Base-by-base conservation (phyloP, 192 early-diverging fungal genomes). In the Coemansia sp. region DNA sequence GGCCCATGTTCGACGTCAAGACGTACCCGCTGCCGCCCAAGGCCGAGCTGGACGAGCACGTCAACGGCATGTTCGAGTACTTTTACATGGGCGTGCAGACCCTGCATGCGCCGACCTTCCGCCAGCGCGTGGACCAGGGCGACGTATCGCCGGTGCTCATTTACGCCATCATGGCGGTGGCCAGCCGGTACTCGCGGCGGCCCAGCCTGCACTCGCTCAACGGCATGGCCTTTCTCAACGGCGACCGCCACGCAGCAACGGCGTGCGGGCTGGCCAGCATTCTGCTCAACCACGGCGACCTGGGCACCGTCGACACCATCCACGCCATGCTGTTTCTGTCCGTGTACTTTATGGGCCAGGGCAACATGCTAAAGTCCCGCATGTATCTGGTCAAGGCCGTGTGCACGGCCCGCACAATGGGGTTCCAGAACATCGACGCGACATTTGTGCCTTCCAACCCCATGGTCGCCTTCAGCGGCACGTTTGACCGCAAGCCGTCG, bases 351-450 rank as follows among this genome's bases (percentile, higher is more conserved):
- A 70, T 77, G 74, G 74, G 74, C 11, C 74, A 77, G 60, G 74
- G 74, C 40, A 70, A 70, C 43, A 77, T 77, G 74, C 74, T 77
- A 30, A 77, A 77, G 53, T 62, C 74, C 60, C 62, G 74, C 28
- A 70, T 77, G 67, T 77, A 70, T 17, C 28, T 77, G 63, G 74
- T 77, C 55, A 77, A 77, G 60, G 74, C 74, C 2, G 74, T 77
- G 40, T 77, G 74, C 18, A 66, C 74, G 1, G 74, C 74, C 21
- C 62, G 74, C 17, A 63, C 74, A 0, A 70, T 77, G 74, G 74
- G 74, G 1, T 66, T 77, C 44, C 67, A 69, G 47, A 66, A 65
- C 48, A 62, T 70, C 51, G 74, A 77, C 45, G 67, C 66, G 0
- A 56, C 67, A 2, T 77, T 77, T 66, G 56, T 60, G 55, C 59